Percentiles rank a stretch among this genome's conserved stretches.
Conservation (phyloP, 257 asterid genomes). For the Solanum boliviense region DNA sequence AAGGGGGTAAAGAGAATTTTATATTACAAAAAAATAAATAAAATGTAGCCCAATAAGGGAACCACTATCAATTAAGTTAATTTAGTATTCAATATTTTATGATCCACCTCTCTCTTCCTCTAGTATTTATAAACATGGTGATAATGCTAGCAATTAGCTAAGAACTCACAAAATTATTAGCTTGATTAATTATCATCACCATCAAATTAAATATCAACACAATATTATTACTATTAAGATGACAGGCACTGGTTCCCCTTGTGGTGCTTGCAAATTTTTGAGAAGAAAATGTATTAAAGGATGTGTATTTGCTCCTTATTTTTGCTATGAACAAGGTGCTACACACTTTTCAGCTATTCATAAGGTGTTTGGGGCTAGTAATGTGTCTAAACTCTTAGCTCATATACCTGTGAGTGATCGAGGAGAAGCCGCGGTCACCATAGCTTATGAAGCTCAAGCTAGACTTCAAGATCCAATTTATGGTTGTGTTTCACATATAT, state of each 20-base stretch:
- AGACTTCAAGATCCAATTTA: slow-evolving; percentile 42
- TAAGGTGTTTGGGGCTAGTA: slow-evolving; percentile 48
- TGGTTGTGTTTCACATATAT: slow-evolving; percentile 41
- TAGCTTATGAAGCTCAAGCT: slow-evolving; percentile 41
- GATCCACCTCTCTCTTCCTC: slow-evolving; percentile 32
- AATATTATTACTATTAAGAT: slow-evolving; percentile 10
- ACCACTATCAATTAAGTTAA: slow-evolving; percentile 43
- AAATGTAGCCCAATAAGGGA: slow-evolving; percentile 69
- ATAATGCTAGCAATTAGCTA: slow-evolving; percentile 12
- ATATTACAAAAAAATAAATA: slow-evolving; percentile 15
- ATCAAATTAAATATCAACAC: neutral
- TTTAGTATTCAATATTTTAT: slow-evolving; percentile 28
- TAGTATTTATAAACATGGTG: slow-evolving; percentile 32
- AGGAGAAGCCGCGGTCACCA: slow-evolving; percentile 30
- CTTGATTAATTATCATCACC: neutral
- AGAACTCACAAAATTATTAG: neutral
- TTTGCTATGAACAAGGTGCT: slow-evolving; percentile 38
- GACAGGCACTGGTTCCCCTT: slow-evolving; percentile 77
- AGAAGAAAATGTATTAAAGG: slow-evolving; percentile 40
- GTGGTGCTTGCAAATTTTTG: slow-evolving; percentile 45
- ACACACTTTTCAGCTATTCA: slow-evolving; percentile 34
- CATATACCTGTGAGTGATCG: slow-evolving; percentile 32
- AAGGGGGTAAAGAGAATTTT: slow-evolving; percentile 17
- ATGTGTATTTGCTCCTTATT: slow-evolving; percentile 41
- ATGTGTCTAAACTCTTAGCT: slow-evolving; percentile 36